Base-by-base conservation (phyloP, 2,329 filamentous ascomycete species). In the Colletotrichum eremochloae region DNA sequence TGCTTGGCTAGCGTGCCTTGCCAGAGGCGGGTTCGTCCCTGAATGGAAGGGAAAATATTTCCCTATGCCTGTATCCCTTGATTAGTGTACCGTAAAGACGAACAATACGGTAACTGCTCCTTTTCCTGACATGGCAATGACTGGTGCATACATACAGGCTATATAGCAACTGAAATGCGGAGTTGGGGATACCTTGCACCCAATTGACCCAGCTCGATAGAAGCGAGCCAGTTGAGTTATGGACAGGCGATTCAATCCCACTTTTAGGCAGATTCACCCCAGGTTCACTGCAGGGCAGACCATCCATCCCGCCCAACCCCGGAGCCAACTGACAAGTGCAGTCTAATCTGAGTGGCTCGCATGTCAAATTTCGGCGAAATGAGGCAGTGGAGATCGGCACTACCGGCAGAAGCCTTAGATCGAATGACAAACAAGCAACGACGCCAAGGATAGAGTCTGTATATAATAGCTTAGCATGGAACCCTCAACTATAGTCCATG, bases 191-290 rank as follows among this genome's bases (percentile, higher is more conserved):
- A 7, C 24, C 12, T 52, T 29, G 48, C 24, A 15, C 24, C 12
- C 48, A 24, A 24, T 2, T 12, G 3, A 20, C 48, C 24, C 48
- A 29, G 24, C 12, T 52, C 24, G n/a, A 52, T 52, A 52, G 48
- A 52, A 52, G 48, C 48, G 48, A 52, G 48, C n/a, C 48, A 52
- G 48, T 52, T 29, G 24, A 52, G 24, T 52, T 29, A 11, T 52
- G 3, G 24, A 15, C 24, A 15, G 11, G 24, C 48, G 48, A 53
- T 53, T 29, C 29, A 31, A 15, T 29, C 9, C n/a, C 50, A 53
- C 50, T 9, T 7, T 15, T 7, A 29, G 14, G 14, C 24, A 31
- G 50, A 29, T 53, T 53, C 29, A 14, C 24, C 1, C 50, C 24
- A 2, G 50, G 24, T 31, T 31, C 50, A 18, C 14, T 31, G 29